Percentiles rank a stretch among this genome's conserved stretches.
Evolutionary conservation across 1,139 yeast genomes (phyloP).

Genomic region (Neolecta irregularis): DNA sequence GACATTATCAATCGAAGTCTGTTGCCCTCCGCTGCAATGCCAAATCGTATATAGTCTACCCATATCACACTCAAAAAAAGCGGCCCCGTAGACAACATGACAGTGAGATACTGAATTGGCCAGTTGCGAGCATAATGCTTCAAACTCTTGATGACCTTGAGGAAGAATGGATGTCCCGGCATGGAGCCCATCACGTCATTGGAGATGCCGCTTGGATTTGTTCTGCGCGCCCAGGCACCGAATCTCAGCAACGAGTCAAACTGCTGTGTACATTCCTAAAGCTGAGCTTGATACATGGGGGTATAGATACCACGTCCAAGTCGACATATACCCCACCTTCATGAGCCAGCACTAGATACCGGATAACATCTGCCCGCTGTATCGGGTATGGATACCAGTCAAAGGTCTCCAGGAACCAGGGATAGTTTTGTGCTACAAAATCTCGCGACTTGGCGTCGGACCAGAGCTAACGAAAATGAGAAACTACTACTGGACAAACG

Average conservation of each 20-base stretch:
- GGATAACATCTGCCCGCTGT: slow-evolving; percentile 81
- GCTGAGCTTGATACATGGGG: neutral
- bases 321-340: slow-evolving; percentile 88
- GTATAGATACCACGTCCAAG: slow-evolving; percentile 41
- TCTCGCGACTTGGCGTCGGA: slow-evolving; percentile 73
- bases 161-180: slow-evolving; percentile 75
- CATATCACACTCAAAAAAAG: slow-evolving; percentile 69
- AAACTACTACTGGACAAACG: no score
- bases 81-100: slow-evolving; percentile 91
- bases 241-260: slow-evolving; percentile 67
- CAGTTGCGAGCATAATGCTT: slow-evolving; percentile 44
- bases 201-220: slow-evolving; percentile 80
- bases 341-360: slow-evolving; percentile 68
- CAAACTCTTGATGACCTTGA: slow-evolving; percentile 50
- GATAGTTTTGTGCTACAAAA: slow-evolving; percentile 60
- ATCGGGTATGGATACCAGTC: slow-evolving; percentile 67
- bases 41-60: slow-evolving; percentile 45
- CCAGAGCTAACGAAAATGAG: slow-evolving; percentile 36
- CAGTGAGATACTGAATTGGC: slow-evolving; percentile 75
- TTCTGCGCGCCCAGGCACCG: slow-evolving; percentile 77
- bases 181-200: slow-evolving; percentile 87
- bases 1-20: slow-evolving; percentile 18
- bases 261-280: slow-evolving; percentile 49
- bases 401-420: slow-evolving; percentile 75
- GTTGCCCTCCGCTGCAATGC: slow-evolving; percentile 13